Percentiles rank a stretch among this genome's conserved stretches.
These are phyloP conservation scores for Podila horticola DNA, from an alignment of 192 early-diverging fungal species.

Conservation along the genomic window DNA sequence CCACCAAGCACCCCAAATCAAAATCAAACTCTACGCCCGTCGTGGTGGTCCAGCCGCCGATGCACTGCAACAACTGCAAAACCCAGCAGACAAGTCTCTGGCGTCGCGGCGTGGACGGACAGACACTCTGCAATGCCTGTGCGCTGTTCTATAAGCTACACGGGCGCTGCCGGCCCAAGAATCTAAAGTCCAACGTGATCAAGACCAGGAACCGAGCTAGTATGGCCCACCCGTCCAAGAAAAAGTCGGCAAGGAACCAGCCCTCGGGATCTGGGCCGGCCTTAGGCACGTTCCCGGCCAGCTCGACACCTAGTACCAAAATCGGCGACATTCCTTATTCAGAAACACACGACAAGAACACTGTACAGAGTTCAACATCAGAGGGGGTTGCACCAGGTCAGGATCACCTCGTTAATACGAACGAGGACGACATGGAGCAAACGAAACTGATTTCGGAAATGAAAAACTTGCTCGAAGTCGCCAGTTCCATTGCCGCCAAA, in stretches of 20 bases:
- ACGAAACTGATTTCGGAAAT: not conserved
- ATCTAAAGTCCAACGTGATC: constrained; percentile 86
- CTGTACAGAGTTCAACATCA: not conserved
- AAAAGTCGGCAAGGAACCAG: not conserved
- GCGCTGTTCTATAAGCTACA: constrained; percentile 95
- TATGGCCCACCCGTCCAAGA: constrained; percentile 4
- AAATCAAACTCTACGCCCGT: not conserved
- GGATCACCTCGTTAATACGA: not conserved
- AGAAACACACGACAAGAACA: too few relatives aligned
- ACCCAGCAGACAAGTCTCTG: constrained; percentile 90
- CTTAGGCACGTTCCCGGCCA: not conserved
- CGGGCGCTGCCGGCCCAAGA: constrained; percentile 79
- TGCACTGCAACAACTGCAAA: constrained; percentile 80
- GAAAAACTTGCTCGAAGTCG: not conserved
- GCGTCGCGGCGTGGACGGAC: constrained; percentile 83
- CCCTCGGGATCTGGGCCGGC: not conserved
- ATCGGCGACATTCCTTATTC: too few relatives aligned
- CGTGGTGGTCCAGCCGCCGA: constrained; percentile 1
- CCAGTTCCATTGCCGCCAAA: not conserved
- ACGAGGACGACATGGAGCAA: not conserved
- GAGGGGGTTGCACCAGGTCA: not conserved
- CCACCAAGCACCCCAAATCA: too few relatives aligned
- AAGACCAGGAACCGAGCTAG: constrained; percentile 80
- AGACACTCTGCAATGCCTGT: constrained; percentile 94
- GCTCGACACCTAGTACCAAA: not conserved